A percentile compares a stretch with the other conserved stretches of the same genome.
Evolutionary conservation across 306 rosid genomes (phyloP).

Genomic region (Dalbergia cultrata): DNA sequence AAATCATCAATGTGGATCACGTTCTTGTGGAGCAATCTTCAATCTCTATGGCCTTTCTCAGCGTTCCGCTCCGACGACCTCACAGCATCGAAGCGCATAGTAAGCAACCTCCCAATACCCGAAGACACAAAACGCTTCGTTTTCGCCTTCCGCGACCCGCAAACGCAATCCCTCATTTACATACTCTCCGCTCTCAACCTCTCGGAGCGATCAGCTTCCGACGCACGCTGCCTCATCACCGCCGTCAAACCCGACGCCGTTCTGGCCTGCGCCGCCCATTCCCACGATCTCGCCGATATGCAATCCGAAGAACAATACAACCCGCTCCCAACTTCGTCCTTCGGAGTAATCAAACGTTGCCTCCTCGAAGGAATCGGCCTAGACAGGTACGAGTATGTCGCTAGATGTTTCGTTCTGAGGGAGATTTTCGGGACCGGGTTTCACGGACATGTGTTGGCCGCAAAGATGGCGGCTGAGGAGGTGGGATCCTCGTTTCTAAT

Average conservation of each 20-base stretch:
- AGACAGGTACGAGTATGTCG: constrained; percentile 70
- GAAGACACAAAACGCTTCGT: constrained; percentile 73
- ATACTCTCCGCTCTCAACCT: constrained; percentile 69
- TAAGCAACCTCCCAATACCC: constrained; percentile 61
- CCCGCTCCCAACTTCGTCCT: constrained; percentile 68
- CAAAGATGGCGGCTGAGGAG: constrained; percentile 72
- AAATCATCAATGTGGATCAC: constrained; percentile 56
- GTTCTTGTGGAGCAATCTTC: constrained; percentile 55
- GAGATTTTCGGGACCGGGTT: constrained; percentile 79
- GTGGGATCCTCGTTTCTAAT: constrained; percentile 69
- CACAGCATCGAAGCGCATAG: constrained; percentile 58
- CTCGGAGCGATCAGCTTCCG: constrained; percentile 72
- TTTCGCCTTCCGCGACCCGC: constrained; percentile 64
- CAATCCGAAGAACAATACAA: constrained; percentile 51
- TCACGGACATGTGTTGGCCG: constrained; percentile 72
- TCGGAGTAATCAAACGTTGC: constrained; percentile 70
- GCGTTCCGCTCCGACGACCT: constrained; percentile 58
- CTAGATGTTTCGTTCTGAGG: constrained; percentile 63
- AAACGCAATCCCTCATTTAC: constrained; percentile 68
- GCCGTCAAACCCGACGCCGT: constrained; percentile 79
- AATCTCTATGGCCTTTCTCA: constrained; percentile 73
- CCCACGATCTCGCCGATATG: constrained; percentile 43
- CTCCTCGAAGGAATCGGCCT: constrained; percentile 66
- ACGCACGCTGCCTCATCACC: constrained; percentile 59
- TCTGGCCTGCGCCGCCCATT: constrained; percentile 57